These are phyloP conservation scores for Delphinella strobiligena DNA, from an alignment of 2,329 filamentous ascomycete species.

Conservation along the genomic window DNA sequence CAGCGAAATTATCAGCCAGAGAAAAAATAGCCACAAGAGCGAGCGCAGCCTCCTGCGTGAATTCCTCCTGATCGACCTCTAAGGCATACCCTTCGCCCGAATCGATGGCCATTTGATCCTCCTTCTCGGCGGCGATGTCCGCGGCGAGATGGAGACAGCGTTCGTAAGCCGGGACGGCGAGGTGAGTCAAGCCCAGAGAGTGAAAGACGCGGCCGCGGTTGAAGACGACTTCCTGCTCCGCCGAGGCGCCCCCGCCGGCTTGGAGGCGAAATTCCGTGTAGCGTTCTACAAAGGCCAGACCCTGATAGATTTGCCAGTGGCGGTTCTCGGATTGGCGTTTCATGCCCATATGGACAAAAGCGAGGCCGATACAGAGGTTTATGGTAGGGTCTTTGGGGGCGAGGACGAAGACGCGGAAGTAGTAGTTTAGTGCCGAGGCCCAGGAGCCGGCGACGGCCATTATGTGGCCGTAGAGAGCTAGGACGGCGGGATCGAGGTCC, in stretches of 20 bases:
- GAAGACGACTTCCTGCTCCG: conserved; percentile 64
- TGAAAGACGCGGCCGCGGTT: conserved; percentile 71
- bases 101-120: conserved; percentile 15
- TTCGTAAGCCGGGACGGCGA: conserved; percentile 64
- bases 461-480: conserved; percentile 85
- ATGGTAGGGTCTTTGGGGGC: conserved; percentile 67
- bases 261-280: conserved; percentile 53
- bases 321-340: conserved; percentile 85
- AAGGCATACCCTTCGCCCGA: background rate
- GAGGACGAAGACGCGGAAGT: conserved; percentile 53
- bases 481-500: conserved; percentile 63
- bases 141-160: conserved; percentile 40
- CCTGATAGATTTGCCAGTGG: conserved; percentile 78
- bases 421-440: conserved; percentile 76
- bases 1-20: conserved; percentile 48
- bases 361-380: conserved; percentile 67
- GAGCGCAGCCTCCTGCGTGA: conserved; percentile 60
- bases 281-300: conserved; percentile 63
- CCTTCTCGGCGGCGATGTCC: conserved; percentile 26
- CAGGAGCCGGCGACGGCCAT: conserved; percentile 75
- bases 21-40: conserved; percentile 58
- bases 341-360: conserved; percentile 78
- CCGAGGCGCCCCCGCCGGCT: conserved; percentile 18
- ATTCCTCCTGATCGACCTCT: conserved; percentile 36
- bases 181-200: conserved; percentile 56